A percentile compares a stretch with the other conserved stretches of the same genome.
Evolutionary conservation across 1,139 yeast genomes (phyloP).

Genomic region (Suhomyces chickasaworum): DNA sequence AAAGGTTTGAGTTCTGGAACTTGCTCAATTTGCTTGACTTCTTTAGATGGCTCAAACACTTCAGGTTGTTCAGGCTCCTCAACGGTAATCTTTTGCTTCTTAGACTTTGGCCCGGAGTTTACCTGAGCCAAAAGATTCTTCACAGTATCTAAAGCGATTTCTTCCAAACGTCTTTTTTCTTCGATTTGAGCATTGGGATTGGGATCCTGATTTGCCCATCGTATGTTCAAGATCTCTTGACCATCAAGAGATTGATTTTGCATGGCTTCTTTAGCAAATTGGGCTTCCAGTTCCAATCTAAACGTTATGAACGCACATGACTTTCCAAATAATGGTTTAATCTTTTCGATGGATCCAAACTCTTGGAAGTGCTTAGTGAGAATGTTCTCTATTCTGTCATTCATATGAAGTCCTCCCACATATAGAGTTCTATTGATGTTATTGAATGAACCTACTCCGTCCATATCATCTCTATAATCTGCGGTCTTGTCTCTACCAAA

Average conservation of each 20-base stretch:
- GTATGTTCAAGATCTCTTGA: constrained; percentile 65
- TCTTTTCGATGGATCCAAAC: constrained; percentile 77
- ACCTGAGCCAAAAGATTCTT: constrained; percentile 26
- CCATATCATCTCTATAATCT: constrained; percentile 88
- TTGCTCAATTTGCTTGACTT: background rate
- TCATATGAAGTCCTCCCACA: constrained; percentile 63
- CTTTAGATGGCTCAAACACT: no score
- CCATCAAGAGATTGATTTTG: constrained; percentile 69
- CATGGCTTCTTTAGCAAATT: constrained; percentile 95
- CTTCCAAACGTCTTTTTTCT: constrained; percentile 45
- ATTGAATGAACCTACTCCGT: constrained; percentile 87
- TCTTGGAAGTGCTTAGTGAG: constrained; percentile 59
- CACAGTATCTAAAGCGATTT: constrained; percentile 38
- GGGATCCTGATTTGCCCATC: constrained; percentile 94
- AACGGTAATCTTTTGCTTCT: constrained; percentile 7
- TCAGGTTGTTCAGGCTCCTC: constrained; percentile 7
- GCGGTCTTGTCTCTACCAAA: constrained; percentile 89
- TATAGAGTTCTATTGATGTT: constrained; percentile 71
- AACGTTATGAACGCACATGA: constrained; percentile 82
- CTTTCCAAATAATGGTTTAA: constrained; percentile 60
- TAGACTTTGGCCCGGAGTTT: constrained; percentile 4
- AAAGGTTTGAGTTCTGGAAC: background rate
- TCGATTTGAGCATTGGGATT: constrained; percentile 65
- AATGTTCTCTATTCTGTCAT: constrained; percentile 29
- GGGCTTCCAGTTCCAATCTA: constrained; percentile 71